phyloP scores from a whole-genome alignment of 1,284 basidiomycete genomes.

The Schizophyllum amplum region DNA sequence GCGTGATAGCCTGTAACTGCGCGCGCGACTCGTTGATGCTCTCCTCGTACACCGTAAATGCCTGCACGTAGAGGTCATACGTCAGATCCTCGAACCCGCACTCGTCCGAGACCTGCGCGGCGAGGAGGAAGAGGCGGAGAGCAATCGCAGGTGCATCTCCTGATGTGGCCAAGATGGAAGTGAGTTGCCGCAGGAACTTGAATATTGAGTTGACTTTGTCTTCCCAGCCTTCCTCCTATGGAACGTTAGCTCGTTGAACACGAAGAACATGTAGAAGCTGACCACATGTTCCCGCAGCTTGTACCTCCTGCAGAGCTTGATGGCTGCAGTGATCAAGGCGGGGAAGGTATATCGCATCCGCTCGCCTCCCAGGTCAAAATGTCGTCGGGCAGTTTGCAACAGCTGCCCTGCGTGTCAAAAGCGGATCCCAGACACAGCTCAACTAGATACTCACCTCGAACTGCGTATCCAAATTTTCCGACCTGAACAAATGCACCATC shows the following conservation, averaged over 20 bases:
- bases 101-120: slow-evolving; percentile 87
- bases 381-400: slow-evolving; percentile 79
- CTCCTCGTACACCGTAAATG: slow-evolving; percentile 94
- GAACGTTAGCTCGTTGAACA: slow-evolving; percentile 3
- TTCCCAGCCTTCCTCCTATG: slow-evolving; percentile 78
- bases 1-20: slow-evolving; percentile 87
- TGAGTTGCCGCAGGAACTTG: slow-evolving; percentile 88
- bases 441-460: slow-evolving; percentile 81
- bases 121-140: slow-evolving; percentile 87
- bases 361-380: slow-evolving; percentile 89
- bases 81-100: slow-evolving; percentile 90
- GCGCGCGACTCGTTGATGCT: slow-evolving; percentile 88
- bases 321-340: slow-evolving; percentile 81
- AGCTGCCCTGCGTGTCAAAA: slow-evolving; percentile 56
- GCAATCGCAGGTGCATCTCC: slow-evolving; percentile 88
- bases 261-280: slow-evolving; percentile 10
- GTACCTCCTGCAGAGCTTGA: slow-evolving; percentile 86
- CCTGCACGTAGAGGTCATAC: slow-evolving; percentile 94
- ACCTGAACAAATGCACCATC: slow-evolving; percentile 90
- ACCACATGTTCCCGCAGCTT: slow-evolving; percentile 68
- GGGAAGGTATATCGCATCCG: slow-evolving; percentile 93
- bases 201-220: slow-evolving; percentile 75
- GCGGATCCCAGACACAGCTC: too few species aligned
- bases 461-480: slow-evolving; percentile 77
- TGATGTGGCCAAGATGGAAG: slow-evolving; percentile 83